phyloP scores from a whole-genome alignment of 139 green algal species.

The Pleodorina starrii region DNA sequence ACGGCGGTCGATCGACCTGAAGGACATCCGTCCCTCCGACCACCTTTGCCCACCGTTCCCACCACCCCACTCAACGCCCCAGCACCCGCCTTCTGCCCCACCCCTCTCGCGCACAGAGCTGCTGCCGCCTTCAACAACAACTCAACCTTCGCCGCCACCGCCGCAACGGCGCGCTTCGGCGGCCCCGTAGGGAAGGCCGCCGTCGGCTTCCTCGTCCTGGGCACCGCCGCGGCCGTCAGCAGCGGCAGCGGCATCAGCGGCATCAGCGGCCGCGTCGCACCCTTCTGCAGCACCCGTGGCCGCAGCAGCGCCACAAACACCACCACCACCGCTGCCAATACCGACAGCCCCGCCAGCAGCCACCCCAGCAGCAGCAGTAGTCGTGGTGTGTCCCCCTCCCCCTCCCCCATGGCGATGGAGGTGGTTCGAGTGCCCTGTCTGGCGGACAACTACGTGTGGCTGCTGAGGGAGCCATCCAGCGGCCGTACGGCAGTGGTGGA shows the following conservation, averaged over 20 bases:
- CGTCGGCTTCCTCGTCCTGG: neutral
- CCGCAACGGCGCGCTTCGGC: neutral
- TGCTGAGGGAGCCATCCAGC: constrained; percentile 73
- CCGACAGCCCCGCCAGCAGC: neutral
- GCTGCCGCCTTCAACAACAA: neutral
- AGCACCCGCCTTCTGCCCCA: too few species aligned
- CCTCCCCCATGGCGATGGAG: too few species aligned
- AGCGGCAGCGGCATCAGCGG: neutral
- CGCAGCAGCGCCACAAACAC: neutral
- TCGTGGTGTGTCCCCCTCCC: too few species aligned
- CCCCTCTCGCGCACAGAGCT: too few species aligned
- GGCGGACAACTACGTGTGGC: constrained; percentile 87
- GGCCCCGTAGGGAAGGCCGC: neutral
- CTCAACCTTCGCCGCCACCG: neutral
- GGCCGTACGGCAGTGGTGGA: constrained; percentile 87
- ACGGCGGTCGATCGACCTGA: too few species aligned
- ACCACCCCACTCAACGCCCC: too few species aligned
- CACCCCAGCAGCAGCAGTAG: constrained; percentile 15
- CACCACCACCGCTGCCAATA: neutral
- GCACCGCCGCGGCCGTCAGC: neutral
- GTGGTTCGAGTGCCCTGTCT: constrained; percentile 67
- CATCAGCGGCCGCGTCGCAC: too few species aligned
- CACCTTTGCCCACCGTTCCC: too few species aligned
- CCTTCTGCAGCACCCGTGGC: too few species aligned
- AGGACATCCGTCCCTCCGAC: too few species aligned